Percentiles rank a stretch among this genome's conserved stretches.
Evolutionary conservation across 257 asterid genomes (phyloP).

Genomic region (Dorcoceras hygrometricum): DNA sequence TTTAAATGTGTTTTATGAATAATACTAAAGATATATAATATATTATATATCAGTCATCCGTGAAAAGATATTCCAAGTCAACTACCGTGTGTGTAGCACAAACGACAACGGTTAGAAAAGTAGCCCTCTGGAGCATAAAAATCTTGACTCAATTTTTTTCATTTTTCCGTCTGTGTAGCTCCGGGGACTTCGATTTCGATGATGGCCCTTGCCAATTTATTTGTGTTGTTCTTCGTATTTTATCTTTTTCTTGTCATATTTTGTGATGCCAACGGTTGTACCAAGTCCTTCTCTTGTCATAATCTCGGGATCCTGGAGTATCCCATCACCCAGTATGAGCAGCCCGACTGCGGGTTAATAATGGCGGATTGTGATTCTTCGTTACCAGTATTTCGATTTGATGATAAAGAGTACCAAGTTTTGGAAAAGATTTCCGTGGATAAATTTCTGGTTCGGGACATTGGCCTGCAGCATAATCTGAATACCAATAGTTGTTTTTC

Average conservation of each 20-base stretch:
- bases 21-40: no score
- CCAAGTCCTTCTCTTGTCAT: slow-evolving; percentile 31
- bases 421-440: neutral
- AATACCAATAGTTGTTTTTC: neutral
- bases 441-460: slow-evolving; percentile 6
- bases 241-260: neutral
- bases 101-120: slow-evolving; percentile 11
- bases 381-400: slow-evolving; percentile 21
- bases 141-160: neutral
- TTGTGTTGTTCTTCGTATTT: slow-evolving; percentile 12
- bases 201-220: slow-evolving; percentile 18
- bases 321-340: slow-evolving; percentile 22
- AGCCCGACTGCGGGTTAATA: slow-evolving; percentile 36
- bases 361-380: slow-evolving; percentile 9
- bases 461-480: neutral
- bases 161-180: neutral
- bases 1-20: no score
- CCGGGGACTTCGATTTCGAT: neutral
- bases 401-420: slow-evolving; percentile 1
- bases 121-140: neutral
- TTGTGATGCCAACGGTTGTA: slow-evolving; percentile 29
- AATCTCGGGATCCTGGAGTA: slow-evolving; percentile 19
- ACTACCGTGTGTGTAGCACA: slow-evolving; percentile 28
- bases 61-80: slow-evolving; percentile 21
- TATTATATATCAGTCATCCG: no score